Percentiles rank a stretch among this genome's conserved stretches.
Conservation (phyloP, 495 filamentous ascomycete genomes). For the Cladorrhinum samala region DNA sequence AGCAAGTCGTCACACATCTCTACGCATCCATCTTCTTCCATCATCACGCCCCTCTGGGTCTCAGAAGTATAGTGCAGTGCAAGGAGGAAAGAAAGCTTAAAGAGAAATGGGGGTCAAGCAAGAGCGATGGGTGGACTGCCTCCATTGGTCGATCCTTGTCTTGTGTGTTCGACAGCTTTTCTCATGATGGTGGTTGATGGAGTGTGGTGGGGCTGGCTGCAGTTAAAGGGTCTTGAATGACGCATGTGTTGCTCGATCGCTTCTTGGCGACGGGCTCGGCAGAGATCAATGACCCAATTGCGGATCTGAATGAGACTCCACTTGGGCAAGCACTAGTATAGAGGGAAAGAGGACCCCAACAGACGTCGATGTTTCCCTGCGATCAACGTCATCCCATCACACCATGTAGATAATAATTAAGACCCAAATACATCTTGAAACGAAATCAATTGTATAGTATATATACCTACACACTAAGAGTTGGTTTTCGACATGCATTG, state of each 20-base stretch:
- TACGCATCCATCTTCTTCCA: not conserved
- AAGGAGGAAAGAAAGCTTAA: not conserved
- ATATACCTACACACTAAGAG: too few species aligned
- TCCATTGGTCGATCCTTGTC: too few species aligned
- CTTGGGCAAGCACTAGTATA: not conserved
- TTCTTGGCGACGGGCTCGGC: not conserved
- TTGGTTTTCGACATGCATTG: too few species aligned
- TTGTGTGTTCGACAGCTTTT: too few species aligned
- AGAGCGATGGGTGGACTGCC: not conserved
- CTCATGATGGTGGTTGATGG: not conserved
- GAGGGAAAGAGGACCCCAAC: too few species aligned
- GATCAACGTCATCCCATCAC: constrained; percentile 5
- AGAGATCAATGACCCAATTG: not conserved
- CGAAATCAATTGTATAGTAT: too few species aligned
- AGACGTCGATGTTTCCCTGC: too few species aligned
- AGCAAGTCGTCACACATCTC: not conserved
- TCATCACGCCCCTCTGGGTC: not conserved
- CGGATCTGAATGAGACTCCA: too few species aligned
- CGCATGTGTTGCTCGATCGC: not conserved
- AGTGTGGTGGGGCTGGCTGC: not conserved
- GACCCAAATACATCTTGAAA: too few species aligned
- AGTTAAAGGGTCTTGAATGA: not conserved
- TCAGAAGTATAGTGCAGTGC: too few species aligned
- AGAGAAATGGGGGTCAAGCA: too few species aligned
- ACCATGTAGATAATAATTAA: too few species aligned